Evolutionary conservation across 75 land plant genomes (phyloP).

Genomic region (Picea glauca): DNA sequence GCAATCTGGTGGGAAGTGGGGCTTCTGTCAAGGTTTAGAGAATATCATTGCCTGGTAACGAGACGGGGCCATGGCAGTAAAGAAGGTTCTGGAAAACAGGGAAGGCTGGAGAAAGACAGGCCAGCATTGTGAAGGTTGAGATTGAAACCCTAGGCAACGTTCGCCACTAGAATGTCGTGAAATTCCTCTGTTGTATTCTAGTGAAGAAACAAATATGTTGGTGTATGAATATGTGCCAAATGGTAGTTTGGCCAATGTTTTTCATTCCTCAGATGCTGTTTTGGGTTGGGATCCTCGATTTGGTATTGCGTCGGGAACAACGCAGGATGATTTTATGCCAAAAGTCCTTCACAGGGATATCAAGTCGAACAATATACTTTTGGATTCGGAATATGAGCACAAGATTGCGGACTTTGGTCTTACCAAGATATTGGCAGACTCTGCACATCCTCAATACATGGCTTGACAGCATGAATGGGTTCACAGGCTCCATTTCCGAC

Average conservation of each 20-base stretch:
- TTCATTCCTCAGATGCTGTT: conserved; percentile 26
- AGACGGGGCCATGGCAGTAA: conserved; percentile 64
- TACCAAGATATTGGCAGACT: conserved; percentile 51
- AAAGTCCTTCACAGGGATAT: conserved; percentile 67
- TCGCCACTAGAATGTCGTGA: conserved; percentile 71
- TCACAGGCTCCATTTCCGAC: no score
- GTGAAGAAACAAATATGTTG: conserved; percentile 26
- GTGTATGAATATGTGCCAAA: no score
- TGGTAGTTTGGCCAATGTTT: conserved; percentile 10
- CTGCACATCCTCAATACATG: conserved; percentile 26
- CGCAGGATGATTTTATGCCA: conserved; percentile 64
- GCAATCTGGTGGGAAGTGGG: conserved; percentile 53
- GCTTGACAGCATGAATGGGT: background rate
- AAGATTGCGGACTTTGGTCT: conserved; percentile 65
- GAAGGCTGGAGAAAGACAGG: conserved; percentile 3
- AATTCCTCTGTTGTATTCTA: conserved; percentile 62
- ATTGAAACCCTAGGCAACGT: conserved; percentile 65
- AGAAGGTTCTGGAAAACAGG: conserved; percentile 42
- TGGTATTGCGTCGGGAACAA: conserved; percentile 54
- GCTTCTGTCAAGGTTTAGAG: conserved; percentile 62
- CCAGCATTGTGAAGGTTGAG: conserved; percentile 39
- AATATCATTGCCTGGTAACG: conserved; percentile 26
- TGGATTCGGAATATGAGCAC: conserved; percentile 49
- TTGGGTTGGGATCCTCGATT: conserved; percentile 42
- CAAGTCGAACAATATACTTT: conserved; percentile 24